Conservation (phyloP, 208 protist species). For the Crithidia thermophila region DNA sequence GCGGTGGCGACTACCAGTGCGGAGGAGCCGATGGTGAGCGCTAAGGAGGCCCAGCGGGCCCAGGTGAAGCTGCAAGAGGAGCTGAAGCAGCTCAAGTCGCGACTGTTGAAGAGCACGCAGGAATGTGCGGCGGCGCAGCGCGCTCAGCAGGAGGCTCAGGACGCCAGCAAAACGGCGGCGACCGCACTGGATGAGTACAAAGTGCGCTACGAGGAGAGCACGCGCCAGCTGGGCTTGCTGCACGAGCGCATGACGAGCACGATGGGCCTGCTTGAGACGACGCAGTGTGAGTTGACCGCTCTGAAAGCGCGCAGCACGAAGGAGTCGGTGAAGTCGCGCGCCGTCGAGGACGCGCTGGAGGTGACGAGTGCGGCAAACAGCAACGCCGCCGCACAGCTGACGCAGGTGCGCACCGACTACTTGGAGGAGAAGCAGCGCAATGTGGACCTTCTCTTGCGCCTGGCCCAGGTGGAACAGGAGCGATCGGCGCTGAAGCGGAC, state of each 20-base stretch:
- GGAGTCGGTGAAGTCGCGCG: slow-evolving; percentile 33
- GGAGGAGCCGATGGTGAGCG: slow-evolving; percentile 1
- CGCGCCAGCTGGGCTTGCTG: slow-evolving; percentile 33
- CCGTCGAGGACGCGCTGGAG: slow-evolving; percentile 37
- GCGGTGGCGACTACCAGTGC: neutral
- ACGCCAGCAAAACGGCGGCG: slow-evolving; percentile 14
- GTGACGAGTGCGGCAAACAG: slow-evolving; percentile 7
- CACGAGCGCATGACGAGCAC: slow-evolving; percentile 51
- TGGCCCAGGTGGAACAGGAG: slow-evolving; percentile 57
- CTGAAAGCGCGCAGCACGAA: slow-evolving; percentile 25
- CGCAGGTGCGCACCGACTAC: slow-evolving; percentile 56
- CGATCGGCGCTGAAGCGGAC: slow-evolving; percentile 40
- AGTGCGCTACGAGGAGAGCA: slow-evolving; percentile 40
- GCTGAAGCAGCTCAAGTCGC: slow-evolving; percentile 24
- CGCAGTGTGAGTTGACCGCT: slow-evolving; percentile 51
- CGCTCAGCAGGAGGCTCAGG: slow-evolving; percentile 27
- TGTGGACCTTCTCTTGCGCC: slow-evolving; percentile 67
- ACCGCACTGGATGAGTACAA: slow-evolving; percentile 40
- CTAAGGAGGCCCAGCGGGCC: slow-evolving; percentile 2
- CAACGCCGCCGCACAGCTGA: slow-evolving; percentile 39
- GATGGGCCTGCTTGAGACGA: slow-evolving; percentile 45
- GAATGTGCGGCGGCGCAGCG: slow-evolving; percentile 27
- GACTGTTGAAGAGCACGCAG: slow-evolving; percentile 21
- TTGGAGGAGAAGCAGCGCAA: slow-evolving; percentile 77
- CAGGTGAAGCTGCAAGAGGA: slow-evolving; percentile 30